Base-by-base conservation (phyloP, 306 rosid species). In the Malus asiatica region DNA sequence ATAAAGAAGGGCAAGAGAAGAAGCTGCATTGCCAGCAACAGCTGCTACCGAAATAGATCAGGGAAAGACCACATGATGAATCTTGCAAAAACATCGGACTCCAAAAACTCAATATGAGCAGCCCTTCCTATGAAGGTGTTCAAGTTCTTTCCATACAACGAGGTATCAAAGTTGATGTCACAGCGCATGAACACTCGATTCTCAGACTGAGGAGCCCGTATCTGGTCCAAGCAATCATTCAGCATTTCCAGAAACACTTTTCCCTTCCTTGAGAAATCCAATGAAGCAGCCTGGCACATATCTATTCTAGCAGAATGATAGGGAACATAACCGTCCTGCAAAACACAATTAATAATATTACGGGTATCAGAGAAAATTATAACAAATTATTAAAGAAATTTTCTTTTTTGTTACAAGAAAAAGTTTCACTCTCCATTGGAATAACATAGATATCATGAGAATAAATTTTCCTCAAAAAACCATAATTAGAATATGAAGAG, bases 261-360 rank as follows among this genome's bases (percentile, higher is more conserved):
- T 16, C 93, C 89, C 77, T 86, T 90, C 79, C 81, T 91, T 45
- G 97, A 92, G 76, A 66, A 79, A 85, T 94, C 98, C 61, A 74
- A 72, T 71, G 96, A 83, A 74, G 97, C 97, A 72, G 96, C 93
- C 45, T 82, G 96, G 83, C 98, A 94, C 75, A 86, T 83, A 68
- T 94, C 97, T 69, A 94, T 92, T 84, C 98, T 87, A 29, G 98
- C 97, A 16, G 98, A 94, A 82, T 94, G 98, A 67, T 94, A 92
- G 12, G 98, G 98, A 22, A 92, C 97, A 79, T 94, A 92, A 69
- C 98, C 96, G 74, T 94, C 98, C 98, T 94, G 87, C 67, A 48
- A 72, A 77, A 78, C 29, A 61, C 5, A 19, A 63, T 59, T 30
- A 82, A 67, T 35, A 80, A 75, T 29, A 58, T n/a, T 58, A 51